phyloP scores from a whole-genome alignment of 1,284 basidiomycete species.

The Tylopilus sp. region DNA sequence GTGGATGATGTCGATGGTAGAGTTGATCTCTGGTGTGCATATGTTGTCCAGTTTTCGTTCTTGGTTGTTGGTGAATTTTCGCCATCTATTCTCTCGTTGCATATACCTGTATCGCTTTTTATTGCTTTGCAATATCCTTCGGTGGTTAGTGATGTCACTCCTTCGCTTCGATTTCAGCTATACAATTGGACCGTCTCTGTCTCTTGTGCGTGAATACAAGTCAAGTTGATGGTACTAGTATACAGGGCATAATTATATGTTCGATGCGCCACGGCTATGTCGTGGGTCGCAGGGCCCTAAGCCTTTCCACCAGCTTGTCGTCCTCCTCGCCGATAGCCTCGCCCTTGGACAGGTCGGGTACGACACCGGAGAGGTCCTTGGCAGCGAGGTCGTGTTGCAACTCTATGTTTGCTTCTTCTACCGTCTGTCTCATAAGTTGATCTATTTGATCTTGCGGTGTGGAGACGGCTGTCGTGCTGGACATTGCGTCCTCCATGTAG shows the following conservation, averaged over 20 bases:
- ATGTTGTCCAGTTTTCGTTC: slow-evolving; percentile 3
- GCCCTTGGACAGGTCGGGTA: slow-evolving; percentile 52
- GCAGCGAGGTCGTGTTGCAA: slow-evolving; percentile 85
- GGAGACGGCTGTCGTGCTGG: slow-evolving; percentile 86
- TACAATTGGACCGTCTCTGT: background rate
- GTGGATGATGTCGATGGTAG: slow-evolving; percentile 14
- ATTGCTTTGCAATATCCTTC: slow-evolving; percentile 17
- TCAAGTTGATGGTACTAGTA: slow-evolving; percentile 2
- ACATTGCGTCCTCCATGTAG: slow-evolving; percentile 98
- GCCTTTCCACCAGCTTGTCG: slow-evolving; percentile 71
- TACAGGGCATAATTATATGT: slow-evolving; percentile 9
- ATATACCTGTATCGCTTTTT: slow-evolving; percentile 17
- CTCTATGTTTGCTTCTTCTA: slow-evolving; percentile 97
- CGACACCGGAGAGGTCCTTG: slow-evolving; percentile 51
- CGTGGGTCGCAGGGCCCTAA: slow-evolving; percentile 78
- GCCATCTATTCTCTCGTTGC: slow-evolving; percentile 22
- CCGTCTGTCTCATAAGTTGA: slow-evolving; percentile 86
- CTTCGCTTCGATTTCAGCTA: slow-evolving; percentile 5
- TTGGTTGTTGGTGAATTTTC: slow-evolving; percentile 29
- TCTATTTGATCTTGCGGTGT: slow-evolving; percentile 99
- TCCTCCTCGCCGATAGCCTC: slow-evolving; percentile 75
- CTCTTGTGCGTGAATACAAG: slow-evolving; percentile 4
- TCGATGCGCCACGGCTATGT: slow-evolving; percentile 37
- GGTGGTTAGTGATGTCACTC: slow-evolving; percentile 14
- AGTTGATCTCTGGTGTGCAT: slow-evolving; percentile 2